Evolutionary conservation across 163 green algal species (phyloP).

Genomic region (Chlamydomonas reinhardtii): DNA sequence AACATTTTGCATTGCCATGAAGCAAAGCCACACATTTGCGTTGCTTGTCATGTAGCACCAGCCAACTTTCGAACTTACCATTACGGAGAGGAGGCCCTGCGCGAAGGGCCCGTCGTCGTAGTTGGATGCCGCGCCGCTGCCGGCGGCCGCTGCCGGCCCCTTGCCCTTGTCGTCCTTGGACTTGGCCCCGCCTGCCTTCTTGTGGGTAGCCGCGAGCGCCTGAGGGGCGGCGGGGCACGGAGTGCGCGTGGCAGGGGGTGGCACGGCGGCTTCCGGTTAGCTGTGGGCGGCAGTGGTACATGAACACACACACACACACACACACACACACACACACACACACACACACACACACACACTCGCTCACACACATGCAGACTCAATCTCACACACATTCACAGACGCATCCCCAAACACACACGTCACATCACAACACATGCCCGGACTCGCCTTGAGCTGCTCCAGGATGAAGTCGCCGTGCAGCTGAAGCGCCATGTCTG

Average conservation of each 20-base stretch:
- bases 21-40: too few species aligned
- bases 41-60: too few species aligned
- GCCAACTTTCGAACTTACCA: not conserved
- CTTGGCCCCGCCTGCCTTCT: constrained; percentile 1
- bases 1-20: too few species aligned
- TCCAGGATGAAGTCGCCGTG: constrained; percentile 85
- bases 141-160: not conserved
- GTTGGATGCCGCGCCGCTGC: not conserved
- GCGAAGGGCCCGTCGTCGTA: constrained; percentile 38
- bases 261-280: too few species aligned
- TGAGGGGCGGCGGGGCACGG: not conserved
- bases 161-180: constrained; percentile 54
- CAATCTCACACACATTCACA: too few species aligned
- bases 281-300: too few species aligned
- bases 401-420: too few species aligned
- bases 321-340: too few species aligned
- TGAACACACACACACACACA: too few species aligned
- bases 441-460: constrained; percentile 67
- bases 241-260: too few species aligned
- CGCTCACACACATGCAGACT: too few species aligned
- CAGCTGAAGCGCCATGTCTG: constrained; percentile 81
- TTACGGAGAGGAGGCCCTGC: not conserved
- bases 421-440: not conserved
- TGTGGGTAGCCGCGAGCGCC: not conserved
- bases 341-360: too few species aligned